Evolutionary conservation across 352 stramenopile genomes (phyloP).

Genomic region (Globisporangium apiculatum): DNA sequence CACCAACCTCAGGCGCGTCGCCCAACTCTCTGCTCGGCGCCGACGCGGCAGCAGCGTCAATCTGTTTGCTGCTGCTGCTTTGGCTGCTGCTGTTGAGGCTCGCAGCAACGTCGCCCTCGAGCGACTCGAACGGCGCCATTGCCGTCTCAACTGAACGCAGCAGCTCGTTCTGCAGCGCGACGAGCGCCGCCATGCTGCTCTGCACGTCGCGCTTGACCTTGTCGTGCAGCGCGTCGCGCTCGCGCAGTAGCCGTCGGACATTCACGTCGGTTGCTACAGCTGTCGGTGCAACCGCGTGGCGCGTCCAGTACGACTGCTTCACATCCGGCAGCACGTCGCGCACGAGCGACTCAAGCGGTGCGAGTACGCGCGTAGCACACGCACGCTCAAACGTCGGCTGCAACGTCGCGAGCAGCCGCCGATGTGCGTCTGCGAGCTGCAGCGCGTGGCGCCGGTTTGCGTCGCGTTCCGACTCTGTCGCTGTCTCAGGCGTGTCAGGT

Average conservation of each 20-base stretch:
- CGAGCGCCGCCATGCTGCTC: constrained; percentile 37
- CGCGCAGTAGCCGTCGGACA: constrained; percentile 37
- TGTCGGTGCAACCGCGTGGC: not conserved
- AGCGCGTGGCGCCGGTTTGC: constrained; percentile 6
- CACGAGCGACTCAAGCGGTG: constrained; percentile 32
- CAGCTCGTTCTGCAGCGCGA: constrained; percentile 43
- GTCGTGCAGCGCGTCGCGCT: constrained; percentile 37
- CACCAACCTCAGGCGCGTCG: too few relatives aligned
- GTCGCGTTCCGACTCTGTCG: too few relatives aligned
- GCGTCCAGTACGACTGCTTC: constrained; percentile 74
- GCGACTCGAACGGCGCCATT: constrained; percentile 27
- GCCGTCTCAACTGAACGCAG: constrained; percentile 26
- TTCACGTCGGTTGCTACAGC: constrained; percentile 11
- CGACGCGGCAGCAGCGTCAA: not conserved
- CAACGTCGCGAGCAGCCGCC: constrained; percentile 24
- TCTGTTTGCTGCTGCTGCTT: not conserved
- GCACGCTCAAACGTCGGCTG: constrained; percentile 33
- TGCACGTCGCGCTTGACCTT: constrained; percentile 42
- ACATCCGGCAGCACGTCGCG: constrained; percentile 55
- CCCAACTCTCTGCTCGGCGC: too few relatives aligned
- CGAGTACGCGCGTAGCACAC: constrained; percentile 38
- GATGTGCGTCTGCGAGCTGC: constrained; percentile 22
- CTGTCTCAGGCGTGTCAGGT: too few relatives aligned
- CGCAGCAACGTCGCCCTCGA: not conserved
- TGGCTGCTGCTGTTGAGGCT: too few relatives aligned